Percentiles rank a stretch among this genome's conserved stretches.
phyloP scores from a whole-genome alignment of 169 alveolate genomes.

The Plasmodium sp. region DNA sequence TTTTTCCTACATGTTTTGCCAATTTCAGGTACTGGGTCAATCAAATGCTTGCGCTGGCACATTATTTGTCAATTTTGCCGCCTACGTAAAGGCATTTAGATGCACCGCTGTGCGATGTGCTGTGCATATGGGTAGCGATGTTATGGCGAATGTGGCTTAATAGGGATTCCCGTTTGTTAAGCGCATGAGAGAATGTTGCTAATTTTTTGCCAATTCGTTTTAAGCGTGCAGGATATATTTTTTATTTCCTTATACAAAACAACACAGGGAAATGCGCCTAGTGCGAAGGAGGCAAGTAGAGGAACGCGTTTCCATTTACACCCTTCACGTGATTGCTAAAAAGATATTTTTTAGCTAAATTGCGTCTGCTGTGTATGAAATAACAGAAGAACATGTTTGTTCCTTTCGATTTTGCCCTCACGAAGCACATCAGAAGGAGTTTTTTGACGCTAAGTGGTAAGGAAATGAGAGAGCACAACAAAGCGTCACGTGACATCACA shows the following conservation, averaged over 20 bases:
- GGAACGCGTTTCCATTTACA: neutral
- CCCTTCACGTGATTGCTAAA: neutral
- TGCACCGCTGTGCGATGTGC: neutral
- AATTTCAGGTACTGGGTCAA: neutral
- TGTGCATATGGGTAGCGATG: neutral
- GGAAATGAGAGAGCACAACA: neutral
- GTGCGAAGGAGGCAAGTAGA: neutral
- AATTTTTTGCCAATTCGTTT: neutral
- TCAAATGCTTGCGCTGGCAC: neutral
- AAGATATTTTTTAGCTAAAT: neutral
- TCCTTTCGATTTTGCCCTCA: neutral
- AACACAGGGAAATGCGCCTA: neutral
- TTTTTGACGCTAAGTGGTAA: conserved; percentile 1
- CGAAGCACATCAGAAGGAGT: neutral
- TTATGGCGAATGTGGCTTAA: neutral
- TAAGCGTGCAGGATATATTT: neutral
- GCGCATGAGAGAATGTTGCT: neutral
- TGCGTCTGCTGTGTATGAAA: neutral
- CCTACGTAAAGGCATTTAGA: neutral
- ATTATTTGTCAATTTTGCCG: neutral
- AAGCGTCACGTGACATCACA: neutral
- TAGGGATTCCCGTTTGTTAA: neutral
- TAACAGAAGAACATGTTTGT: neutral
- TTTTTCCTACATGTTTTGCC: neutral
- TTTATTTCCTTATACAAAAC: neutral